Conservation (phyloP, 495 filamentous ascomycete genomes). For the Penicillium pancosmium region DNA sequence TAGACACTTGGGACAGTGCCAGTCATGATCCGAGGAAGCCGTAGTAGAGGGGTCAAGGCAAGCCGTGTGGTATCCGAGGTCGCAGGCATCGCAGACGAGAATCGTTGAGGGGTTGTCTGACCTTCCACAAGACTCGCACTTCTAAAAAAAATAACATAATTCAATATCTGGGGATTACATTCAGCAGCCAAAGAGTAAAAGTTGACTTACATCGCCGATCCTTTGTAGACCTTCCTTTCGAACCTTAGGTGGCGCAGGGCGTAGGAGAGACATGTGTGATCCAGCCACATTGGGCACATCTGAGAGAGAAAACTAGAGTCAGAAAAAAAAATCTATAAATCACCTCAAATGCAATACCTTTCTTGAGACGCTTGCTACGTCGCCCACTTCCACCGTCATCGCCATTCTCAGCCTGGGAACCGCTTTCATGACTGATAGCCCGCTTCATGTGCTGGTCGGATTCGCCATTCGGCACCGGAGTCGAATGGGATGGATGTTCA, state of each 20-base stretch:
- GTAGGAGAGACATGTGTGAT: constrained; percentile 94
- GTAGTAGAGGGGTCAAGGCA: constrained; percentile 91
- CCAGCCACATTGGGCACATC: constrained; percentile 89
- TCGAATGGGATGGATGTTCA: constrained; percentile 41
- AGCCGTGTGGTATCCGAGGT: constrained; percentile 81
- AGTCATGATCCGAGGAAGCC: constrained; percentile 79
- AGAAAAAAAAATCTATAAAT: not conserved
- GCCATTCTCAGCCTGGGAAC: constrained; percentile 62
- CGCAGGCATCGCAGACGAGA: constrained; percentile 90
- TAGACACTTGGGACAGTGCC: constrained; percentile 94
- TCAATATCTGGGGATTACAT: constrained; percentile 11
- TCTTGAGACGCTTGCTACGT: constrained; percentile 90
- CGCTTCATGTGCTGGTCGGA: constrained; percentile 71
- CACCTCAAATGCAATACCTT: constrained; percentile 59
- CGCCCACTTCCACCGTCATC: constrained; percentile 71
- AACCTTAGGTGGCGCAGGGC: constrained; percentile 73
- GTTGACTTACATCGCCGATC: constrained; percentile 70
- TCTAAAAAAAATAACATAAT: constrained; percentile 44
- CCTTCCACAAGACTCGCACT: constrained; percentile 86
- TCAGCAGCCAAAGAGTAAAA: not conserved
- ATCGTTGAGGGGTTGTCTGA: constrained; percentile 72
- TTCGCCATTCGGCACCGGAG: constrained; percentile 60
- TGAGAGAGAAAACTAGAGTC: constrained; percentile 30
- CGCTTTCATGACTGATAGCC: constrained; percentile 75
- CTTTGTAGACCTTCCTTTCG: constrained; percentile 67